Conservation (phyloP, 768 basidiomycete species). For the Tephrocybe sp. region DNA sequence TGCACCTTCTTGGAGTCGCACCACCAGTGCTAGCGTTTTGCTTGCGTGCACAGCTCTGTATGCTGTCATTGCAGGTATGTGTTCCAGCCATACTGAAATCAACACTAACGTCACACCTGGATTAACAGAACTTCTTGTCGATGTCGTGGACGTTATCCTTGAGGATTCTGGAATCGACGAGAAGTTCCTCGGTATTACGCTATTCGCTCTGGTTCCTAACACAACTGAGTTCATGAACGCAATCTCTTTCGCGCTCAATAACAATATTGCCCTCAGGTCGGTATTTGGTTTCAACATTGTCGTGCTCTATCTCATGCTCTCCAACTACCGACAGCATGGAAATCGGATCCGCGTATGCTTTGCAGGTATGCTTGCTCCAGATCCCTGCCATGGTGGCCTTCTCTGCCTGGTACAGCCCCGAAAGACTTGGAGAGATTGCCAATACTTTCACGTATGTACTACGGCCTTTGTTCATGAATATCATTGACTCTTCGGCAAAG, state of each 20-base stretch:
- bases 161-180: constrained; percentile 92
- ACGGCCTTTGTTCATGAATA: neutral
- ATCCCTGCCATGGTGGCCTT: constrained; percentile 99
- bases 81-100: neutral
- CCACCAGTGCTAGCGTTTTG: constrained; percentile 86
- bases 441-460: constrained; percentile 88
- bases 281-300: neutral
- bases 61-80: constrained; percentile 91
- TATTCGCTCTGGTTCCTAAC: constrained; percentile 97
- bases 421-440: constrained; percentile 81
- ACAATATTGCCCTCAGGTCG: constrained; percentile 94
- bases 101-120: neutral
- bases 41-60: constrained; percentile 90
- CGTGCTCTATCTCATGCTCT: neutral
- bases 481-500: constrained; percentile 38
- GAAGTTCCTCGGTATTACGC: constrained; percentile 94
- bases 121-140: constrained; percentile 81
- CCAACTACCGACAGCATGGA: constrained; percentile 80
- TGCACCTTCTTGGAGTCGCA: constrained; percentile 94
- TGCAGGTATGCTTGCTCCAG: constrained; percentile 96
- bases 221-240: constrained; percentile 99
- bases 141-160: constrained; percentile 93
- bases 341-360: constrained; percentile 97
- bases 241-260: constrained; percentile 95
- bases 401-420: constrained; percentile 91